Percentiles rank a stretch among this genome's conserved stretches.
These are phyloP conservation scores for Xylona heveae DNA, from an alignment of 495 filamentous ascomycete genomes.

Conservation along the genomic window DNA sequence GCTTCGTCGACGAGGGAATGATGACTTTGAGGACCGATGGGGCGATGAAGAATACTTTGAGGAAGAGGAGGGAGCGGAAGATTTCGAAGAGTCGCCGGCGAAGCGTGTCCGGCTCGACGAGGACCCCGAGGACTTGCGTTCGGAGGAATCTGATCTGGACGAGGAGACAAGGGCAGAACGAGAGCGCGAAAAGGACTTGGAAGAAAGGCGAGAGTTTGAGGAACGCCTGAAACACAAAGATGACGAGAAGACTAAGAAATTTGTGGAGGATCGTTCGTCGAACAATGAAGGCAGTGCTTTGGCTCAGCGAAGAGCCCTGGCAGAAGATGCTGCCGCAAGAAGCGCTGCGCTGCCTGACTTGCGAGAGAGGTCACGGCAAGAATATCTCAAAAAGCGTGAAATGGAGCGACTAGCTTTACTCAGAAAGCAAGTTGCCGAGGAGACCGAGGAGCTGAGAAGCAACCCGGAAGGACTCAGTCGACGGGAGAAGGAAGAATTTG, in stretches of 20 bases:
- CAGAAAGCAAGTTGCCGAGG: slow-evolving; percentile 80
- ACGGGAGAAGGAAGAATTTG: slow-evolving; percentile 75
- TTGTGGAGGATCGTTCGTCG: slow-evolving; percentile 42
- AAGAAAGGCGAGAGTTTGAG: slow-evolving; percentile 55
- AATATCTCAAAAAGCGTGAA: slow-evolving; percentile 86
- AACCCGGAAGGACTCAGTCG: slow-evolving; percentile 48
- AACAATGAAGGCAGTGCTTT: slow-evolving; percentile 34
- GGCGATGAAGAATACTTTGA: slow-evolving; percentile 49
- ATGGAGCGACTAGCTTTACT: slow-evolving; percentile 64
- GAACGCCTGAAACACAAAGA: slow-evolving; percentile 52
- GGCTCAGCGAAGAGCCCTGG: slow-evolving; percentile 35
- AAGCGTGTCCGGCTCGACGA: slow-evolving; percentile 38
- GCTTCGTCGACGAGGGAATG: slow-evolving; percentile 27
- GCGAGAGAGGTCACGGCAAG: slow-evolving; percentile 64
- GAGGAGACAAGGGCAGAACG: slow-evolving; percentile 33
- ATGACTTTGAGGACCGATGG: slow-evolving; percentile 56
- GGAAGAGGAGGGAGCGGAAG: slow-evolving; percentile 20
- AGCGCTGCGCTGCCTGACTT: slow-evolving; percentile 51
- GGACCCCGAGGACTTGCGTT: slow-evolving; percentile 24
- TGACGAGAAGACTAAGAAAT: slow-evolving; percentile 42
- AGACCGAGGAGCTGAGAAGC: slow-evolving; percentile 58
- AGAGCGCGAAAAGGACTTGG: slow-evolving; percentile 38
- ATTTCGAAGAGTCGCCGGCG: slow-evolving; percentile 28
- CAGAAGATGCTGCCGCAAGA: slow-evolving; percentile 39
- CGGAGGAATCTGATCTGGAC: slow-evolving; percentile 30